A percentile compares a stretch with the other conserved stretches of the same genome.
These are phyloP conservation scores for Saccharomyces uvarum DNA, from an alignment of 1,139 yeast genomes.

Conservation along the genomic window DNA sequence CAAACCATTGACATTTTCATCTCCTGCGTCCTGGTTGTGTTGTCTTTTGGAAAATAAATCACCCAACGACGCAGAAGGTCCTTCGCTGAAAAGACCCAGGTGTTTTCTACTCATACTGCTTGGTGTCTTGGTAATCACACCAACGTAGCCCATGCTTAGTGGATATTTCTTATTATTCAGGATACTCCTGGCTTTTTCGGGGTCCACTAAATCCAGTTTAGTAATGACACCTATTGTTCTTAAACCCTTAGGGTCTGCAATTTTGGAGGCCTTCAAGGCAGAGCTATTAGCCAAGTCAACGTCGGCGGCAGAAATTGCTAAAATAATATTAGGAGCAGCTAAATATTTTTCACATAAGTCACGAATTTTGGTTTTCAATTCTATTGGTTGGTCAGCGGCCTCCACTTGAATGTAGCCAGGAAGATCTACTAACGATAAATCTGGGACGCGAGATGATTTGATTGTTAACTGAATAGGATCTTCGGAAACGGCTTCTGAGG, in stretches of 20 bases:
- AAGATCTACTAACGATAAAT: constrained; percentile 83
- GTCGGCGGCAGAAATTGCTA: constrained; percentile 96
- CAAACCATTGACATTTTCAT: constrained; percentile 1
- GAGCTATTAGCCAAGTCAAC: constrained; percentile 97
- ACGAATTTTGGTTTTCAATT: constrained; percentile 70
- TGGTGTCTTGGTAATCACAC: constrained; percentile 84
- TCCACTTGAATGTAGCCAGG: constrained; percentile 98
- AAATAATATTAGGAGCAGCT: constrained; percentile 83
- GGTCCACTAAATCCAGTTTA: constrained; percentile 80
- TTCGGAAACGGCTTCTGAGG: constrained; percentile 72
- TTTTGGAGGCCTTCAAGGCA: constrained; percentile 92
- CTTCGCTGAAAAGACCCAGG: constrained; percentile 12
- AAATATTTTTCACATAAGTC: constrained; percentile 76
- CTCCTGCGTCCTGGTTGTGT: constrained; percentile 1
- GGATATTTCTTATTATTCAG: constrained; percentile 79
- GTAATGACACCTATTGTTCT: constrained; percentile 96
- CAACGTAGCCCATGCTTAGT: constrained; percentile 91
- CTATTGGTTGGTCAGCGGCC: constrained; percentile 90
- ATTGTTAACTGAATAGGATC: constrained; percentile 90
- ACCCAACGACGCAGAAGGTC: constrained; percentile 20
- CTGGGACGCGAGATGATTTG: constrained; percentile 88
- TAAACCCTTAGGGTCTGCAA: constrained; percentile 94
- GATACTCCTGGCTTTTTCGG: constrained; percentile 60
- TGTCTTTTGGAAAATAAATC: constrained; percentile 29
- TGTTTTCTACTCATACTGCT: not conserved